Base-by-base conservation (phyloP, 371 early-diverging fungal genomes). In the Lichtheimia ornata region DNA sequence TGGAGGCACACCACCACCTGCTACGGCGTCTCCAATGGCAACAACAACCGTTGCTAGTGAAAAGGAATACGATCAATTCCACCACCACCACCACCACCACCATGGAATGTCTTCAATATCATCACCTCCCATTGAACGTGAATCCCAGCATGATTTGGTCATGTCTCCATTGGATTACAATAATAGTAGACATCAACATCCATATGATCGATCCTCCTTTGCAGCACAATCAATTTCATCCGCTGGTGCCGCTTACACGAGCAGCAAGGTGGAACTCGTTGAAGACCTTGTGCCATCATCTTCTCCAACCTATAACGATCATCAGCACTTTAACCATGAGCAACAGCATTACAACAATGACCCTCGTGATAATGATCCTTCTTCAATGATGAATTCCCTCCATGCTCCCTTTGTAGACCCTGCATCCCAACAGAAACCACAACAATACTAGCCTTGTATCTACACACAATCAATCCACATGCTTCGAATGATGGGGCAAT, bases 341-440 rank as follows among this genome's bases (percentile, higher is more conserved):
- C 30, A 30, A 30, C 30, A 30, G 7, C 30, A 30, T 7, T 6
- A n/a, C n/a, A n/a, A 35, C 35, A 35, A 35, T 35, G 35, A 35
- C 9, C 11, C 35, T 35, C 28, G 7, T 4, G 28, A 28, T 0
- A 7, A 28, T 7, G 28, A 28, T 4, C 4, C 4, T 7, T 5
- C 27, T 4, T n/a, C 51, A 5, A 24, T 27, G 51, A 22, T 51
- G 22, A 35, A 35, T 35, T 35, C 35, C 35, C 35, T 35, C 7
- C 28, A 35, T 35, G 5, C 35, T 35, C 35, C 35, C 35, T 35
- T 35, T 35, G 35, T 35, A 35, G 35, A 35, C 51, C 51, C 51
- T 51, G 25, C 27, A 51, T 51, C 24, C 51, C 51, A 22, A 51
- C 27, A 51, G 11, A 35, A 35, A 35, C 35, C 35, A 35, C 35